Evolutionary conservation across 768 basidiomycete species (phyloP).

Genomic region (Pisolithus sp.): DNA sequence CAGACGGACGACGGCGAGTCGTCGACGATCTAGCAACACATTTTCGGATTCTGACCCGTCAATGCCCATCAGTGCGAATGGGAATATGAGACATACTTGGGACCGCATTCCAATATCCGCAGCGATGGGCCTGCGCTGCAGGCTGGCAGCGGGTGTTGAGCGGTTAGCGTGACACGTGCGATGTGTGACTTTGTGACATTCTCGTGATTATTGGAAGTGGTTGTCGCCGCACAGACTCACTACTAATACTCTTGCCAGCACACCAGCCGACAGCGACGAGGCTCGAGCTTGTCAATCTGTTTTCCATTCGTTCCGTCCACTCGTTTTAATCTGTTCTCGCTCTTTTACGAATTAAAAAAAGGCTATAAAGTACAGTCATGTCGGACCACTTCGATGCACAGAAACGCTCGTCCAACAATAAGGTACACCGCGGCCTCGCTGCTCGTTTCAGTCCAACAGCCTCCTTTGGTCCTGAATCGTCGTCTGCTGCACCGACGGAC

Average conservation of each 20-base stretch:
- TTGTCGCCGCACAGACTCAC: background rate
- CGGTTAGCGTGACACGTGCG: background rate
- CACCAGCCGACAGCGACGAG: background rate
- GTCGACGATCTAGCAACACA: background rate
- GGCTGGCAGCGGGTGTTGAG: no score
- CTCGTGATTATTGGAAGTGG: background rate
- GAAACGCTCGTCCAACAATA: constrained; percentile 8
- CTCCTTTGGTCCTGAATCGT: background rate
- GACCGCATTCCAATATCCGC: no score
- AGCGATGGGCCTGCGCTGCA: no score
- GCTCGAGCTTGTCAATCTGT: background rate
- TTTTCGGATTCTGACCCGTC: no score
- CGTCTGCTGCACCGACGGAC: background rate
- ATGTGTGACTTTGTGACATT: background rate
- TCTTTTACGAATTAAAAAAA: constrained; percentile 17
- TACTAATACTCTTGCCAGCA: no score
- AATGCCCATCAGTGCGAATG: no score
- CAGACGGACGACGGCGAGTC: background rate
- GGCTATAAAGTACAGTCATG: constrained; percentile 1
- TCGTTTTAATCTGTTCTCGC: constrained; percentile 14
- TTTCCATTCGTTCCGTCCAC: constrained; percentile 1
- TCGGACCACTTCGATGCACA: constrained; percentile 5
- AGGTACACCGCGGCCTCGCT: constrained; percentile 4
- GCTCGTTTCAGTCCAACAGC: constrained; percentile 9
- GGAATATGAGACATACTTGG: no score